Base-by-base conservation (phyloP, 164 flowering plant genomes). In the Chimonanthus praecox region DNA sequence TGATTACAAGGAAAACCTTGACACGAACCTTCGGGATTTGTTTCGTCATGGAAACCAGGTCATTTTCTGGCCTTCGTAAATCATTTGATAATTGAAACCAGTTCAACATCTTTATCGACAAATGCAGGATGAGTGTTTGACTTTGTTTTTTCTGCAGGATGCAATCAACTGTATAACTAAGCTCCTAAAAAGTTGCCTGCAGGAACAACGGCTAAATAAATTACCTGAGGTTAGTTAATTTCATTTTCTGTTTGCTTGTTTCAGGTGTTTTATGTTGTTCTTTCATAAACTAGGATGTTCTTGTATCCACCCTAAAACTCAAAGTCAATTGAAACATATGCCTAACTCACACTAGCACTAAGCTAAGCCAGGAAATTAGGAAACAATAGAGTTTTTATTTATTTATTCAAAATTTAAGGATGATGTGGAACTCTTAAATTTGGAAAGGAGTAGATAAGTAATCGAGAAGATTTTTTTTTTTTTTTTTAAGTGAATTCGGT, bases 1-100 rank as follows among this genome's bases (percentile, higher is more conserved):
- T 49, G 85, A 83, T 9, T 15, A 85, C 16, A 92, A 94, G 85
- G 98, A 94, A 78, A 92, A 94, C 72, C 71, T 91, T 58, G 89
- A 87, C 67, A 78, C 64, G 5, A 83, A 80, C 67, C 79, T 84
- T 69, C 68, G 88, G 67, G 77, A 81, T 76, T 82, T 91, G n/a
- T 71, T 82, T 54, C 83, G 49, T n/a, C 76, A 50, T 63, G 84
- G 88, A 51, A 83, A 81, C 71, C 58, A 13, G 94, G 98, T 92
- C 46, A 72, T 1, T 61, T 49, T 70, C 5, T 7, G n/a, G 7
- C 47, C 50, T 49, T 4, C 60, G 13, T 15, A 44, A 44, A 47
- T 58, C 10, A 67, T 64, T 46, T 46, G 33, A 61, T 61, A 15
- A 47, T 20, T 49, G 8, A n/a, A 44, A 11, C 16, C 6, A 13